phyloP scores from a whole-genome alignment of 192 early-diverging fungal species.

The Backusella tuberculispora region DNA sequence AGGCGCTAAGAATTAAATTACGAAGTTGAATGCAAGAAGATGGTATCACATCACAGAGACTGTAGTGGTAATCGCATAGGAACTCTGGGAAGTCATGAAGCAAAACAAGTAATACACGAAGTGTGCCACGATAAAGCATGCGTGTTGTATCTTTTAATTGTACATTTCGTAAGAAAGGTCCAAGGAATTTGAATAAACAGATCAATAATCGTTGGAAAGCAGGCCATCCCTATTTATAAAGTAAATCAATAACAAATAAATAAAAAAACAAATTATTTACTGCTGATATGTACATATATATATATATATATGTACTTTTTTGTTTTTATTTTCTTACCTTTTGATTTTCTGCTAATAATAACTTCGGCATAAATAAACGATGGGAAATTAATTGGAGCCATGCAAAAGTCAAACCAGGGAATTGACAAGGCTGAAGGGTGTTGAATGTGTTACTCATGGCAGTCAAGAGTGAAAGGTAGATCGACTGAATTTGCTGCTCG shows the following conservation, averaged over 20 bases:
- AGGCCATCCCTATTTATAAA: slow-evolving; percentile 71
- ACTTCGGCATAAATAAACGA: slow-evolving; percentile 88
- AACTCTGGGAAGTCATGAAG: slow-evolving; percentile 99
- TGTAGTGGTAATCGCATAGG: slow-evolving; percentile 89
- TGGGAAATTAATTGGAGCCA: slow-evolving; percentile 96
- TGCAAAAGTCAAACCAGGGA: slow-evolving; percentile 93
- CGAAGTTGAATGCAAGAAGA: slow-evolving; percentile 90
- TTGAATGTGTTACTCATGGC: slow-evolving; percentile 82
- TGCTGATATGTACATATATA: too few species aligned
- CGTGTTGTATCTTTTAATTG: slow-evolving; percentile 76
- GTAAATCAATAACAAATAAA: background rate
- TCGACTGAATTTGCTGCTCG: slow-evolving; percentile 68
- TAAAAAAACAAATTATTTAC: background rate
- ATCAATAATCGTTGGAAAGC: slow-evolving; percentile 84
- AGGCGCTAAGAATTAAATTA: slow-evolving; percentile 96
- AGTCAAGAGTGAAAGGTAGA: slow-evolving; percentile 78
- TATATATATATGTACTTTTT: too few species aligned
- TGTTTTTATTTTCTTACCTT: slow-evolving; percentile 35
- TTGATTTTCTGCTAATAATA: slow-evolving; percentile 74
- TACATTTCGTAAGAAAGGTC: slow-evolving; percentile 77
- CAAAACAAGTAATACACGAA: slow-evolving; percentile 89
- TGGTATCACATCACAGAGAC: slow-evolving; percentile 92
- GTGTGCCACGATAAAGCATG: slow-evolving; percentile 85
- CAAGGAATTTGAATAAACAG: slow-evolving; percentile 84
- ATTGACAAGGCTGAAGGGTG: slow-evolving; percentile 79